phyloP scores from a whole-genome alignment of 768 basidiomycete genomes.

The Mycena albidolilacea region DNA sequence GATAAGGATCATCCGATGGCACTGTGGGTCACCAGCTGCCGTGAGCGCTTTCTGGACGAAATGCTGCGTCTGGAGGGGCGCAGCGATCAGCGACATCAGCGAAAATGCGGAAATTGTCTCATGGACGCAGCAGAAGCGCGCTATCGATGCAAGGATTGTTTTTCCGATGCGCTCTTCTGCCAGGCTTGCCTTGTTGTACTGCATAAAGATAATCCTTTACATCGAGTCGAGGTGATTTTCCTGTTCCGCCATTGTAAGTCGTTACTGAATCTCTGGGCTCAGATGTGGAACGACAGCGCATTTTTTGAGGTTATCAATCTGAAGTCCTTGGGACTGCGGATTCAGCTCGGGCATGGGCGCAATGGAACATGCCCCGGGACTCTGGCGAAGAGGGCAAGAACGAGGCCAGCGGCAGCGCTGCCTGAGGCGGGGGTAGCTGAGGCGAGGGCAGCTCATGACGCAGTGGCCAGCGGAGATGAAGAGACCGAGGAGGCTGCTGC shows the following conservation, averaged over 20 bases:
- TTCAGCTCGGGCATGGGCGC: constrained; percentile 18
- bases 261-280: not conserved
- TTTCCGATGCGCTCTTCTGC: too few relatives aligned
- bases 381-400: not conserved
- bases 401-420: not conserved
- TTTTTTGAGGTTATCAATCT: not conserved
- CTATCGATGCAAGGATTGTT: too few relatives aligned
- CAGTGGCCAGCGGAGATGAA: not conserved
- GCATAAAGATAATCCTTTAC: too few relatives aligned
- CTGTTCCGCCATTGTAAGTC: not conserved
- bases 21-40: too few relatives aligned
- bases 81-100: too few relatives aligned
- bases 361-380: constrained; percentile 3
- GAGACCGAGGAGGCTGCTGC: too few relatives aligned
- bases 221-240: not conserved
- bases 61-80: too few relatives aligned
- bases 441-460: not conserved
- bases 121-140: too few relatives aligned
- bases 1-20: too few relatives aligned
- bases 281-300: not conserved
- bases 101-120: too few relatives aligned
- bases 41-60: too few relatives aligned
- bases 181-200: too few relatives aligned
- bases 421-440: not conserved
- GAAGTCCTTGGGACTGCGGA: constrained; percentile 6